phyloP scores from a whole-genome alignment of 106 monocot species.

The Platanthera guangdongensis region DNA sequence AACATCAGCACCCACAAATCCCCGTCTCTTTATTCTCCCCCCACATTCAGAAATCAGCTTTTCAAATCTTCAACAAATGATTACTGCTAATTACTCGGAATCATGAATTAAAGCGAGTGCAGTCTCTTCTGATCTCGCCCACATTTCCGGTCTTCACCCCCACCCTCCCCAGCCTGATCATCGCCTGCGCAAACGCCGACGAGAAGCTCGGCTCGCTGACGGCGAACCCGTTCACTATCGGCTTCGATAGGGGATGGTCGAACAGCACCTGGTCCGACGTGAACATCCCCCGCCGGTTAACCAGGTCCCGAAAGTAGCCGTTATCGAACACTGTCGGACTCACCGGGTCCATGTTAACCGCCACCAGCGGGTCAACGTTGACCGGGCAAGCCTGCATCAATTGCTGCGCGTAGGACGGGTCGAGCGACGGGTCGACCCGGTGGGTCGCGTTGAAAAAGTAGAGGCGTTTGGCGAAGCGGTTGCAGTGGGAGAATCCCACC shows the following conservation, averaged over 20 bases:
- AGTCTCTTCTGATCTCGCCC: conserved; percentile 32
- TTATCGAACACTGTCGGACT: conserved; percentile 26
- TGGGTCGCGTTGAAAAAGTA: conserved; percentile 9
- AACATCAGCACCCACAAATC: too few species aligned
- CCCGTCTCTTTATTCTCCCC: too few species aligned
- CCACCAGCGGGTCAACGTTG: conserved; percentile 12
- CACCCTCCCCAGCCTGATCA: conserved; percentile 26
- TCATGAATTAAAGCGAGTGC: conserved; percentile 16
- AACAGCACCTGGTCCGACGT: conserved; percentile 32
- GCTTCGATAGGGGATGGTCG: conserved; percentile 7
- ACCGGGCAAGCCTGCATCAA: conserved; percentile 20
- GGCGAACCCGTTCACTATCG: conserved; percentile 17
- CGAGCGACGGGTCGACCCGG: conserved; percentile 12
- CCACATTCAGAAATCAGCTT: too few species aligned
- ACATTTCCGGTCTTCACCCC: conserved; percentile 39
- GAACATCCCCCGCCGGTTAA: conserved; percentile 22
- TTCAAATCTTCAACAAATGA: too few species aligned
- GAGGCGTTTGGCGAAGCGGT: conserved; percentile 16
- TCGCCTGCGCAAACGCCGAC: conserved; percentile 20
- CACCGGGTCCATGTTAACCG: conserved; percentile 9
- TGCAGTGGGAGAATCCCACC: conserved; percentile 20
- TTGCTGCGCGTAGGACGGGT: conserved; percentile 7
- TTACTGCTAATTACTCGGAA: too few species aligned
- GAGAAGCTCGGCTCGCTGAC: neutral
- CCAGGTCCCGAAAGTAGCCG: conserved; percentile 22